phyloP scores from a whole-genome alignment of 169 alveolate species.

The Plasmodium relictum region DNA sequence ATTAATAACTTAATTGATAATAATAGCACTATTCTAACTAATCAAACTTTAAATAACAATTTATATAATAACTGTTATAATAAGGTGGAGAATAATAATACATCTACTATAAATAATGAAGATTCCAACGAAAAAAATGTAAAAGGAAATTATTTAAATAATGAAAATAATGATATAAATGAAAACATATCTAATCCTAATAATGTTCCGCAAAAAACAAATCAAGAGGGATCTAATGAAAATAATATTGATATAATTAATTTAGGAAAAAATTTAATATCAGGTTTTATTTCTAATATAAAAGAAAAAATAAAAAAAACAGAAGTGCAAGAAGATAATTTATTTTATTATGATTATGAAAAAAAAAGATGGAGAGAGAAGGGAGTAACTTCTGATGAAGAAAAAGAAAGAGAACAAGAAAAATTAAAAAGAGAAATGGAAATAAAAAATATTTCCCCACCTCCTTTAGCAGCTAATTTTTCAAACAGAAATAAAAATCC shows the following conservation, averaged over 20 bases:
- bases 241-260: slow-evolving; percentile 55
- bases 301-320: slow-evolving; percentile 54
- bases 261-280: slow-evolving; percentile 49
- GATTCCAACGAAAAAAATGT: no score
- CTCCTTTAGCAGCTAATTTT: slow-evolving; percentile 13
- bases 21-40: no score
- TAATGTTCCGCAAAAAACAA: neutral
- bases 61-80: no score
- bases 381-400: slow-evolving; percentile 77
- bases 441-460: slow-evolving; percentile 60
- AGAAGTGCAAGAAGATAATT: slow-evolving; percentile 63
- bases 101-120: no score
- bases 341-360: slow-evolving; percentile 74
- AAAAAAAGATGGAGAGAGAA: slow-evolving; percentile 76
- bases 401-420: slow-evolving; percentile 53
- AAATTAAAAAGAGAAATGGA: slow-evolving; percentile 56
- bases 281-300: slow-evolving; percentile 66
- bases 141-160: no score
- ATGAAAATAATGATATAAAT: no score
- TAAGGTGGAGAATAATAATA: no score
- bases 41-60: no score
- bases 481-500: slow-evolving; percentile 18
- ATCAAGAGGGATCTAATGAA: neutral
- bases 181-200: no score
- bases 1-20: no score